A percentile compares a stretch with the other conserved stretches of the same genome.
phyloP scores from a whole-genome alignment of 345 rosid genomes.

The Bruguiera parviflora region DNA sequence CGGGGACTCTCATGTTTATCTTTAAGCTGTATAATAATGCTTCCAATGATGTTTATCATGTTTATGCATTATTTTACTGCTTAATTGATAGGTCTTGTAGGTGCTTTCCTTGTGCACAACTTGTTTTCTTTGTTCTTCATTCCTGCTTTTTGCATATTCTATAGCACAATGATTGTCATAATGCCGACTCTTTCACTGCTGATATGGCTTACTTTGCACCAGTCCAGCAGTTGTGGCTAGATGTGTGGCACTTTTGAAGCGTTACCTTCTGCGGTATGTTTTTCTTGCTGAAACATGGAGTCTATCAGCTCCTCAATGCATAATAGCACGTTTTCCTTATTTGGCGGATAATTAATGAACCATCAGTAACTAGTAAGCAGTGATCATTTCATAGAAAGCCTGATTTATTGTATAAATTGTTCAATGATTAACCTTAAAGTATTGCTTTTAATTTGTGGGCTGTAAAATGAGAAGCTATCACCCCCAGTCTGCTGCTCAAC shows the following conservation, averaged over 20 bases:
- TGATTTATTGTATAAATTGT: too few species aligned
- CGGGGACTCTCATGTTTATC: too few species aligned
- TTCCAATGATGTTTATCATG: too few species aligned
- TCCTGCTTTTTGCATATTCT: not conserved
- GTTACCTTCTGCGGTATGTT: constrained; percentile 74
- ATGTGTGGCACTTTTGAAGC: constrained; percentile 89
- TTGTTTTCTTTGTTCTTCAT: not conserved
- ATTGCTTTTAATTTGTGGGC: too few species aligned
- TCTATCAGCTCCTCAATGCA: constrained; percentile 8
- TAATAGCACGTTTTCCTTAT: too few species aligned
- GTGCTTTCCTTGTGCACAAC: not conserved
- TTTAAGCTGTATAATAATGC: too few species aligned
- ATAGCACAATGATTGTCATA: constrained; percentile 2
- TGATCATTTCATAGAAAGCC: too few species aligned
- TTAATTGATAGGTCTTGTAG: not conserved
- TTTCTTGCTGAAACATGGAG: constrained; percentile 18
- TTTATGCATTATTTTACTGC: not conserved
- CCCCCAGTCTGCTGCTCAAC: too few species aligned
- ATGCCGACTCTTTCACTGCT: constrained; percentile 20
- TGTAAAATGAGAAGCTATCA: too few species aligned
- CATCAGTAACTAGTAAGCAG: too few species aligned
- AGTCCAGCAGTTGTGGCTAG: constrained; percentile 97
- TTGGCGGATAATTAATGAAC: too few species aligned
- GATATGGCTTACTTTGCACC: constrained; percentile 36
- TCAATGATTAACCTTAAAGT: too few species aligned